These are phyloP conservation scores for Agroathelia rolfsii DNA, from an alignment of 1,284 basidiomycete species.

Conservation along the genomic window DNA sequence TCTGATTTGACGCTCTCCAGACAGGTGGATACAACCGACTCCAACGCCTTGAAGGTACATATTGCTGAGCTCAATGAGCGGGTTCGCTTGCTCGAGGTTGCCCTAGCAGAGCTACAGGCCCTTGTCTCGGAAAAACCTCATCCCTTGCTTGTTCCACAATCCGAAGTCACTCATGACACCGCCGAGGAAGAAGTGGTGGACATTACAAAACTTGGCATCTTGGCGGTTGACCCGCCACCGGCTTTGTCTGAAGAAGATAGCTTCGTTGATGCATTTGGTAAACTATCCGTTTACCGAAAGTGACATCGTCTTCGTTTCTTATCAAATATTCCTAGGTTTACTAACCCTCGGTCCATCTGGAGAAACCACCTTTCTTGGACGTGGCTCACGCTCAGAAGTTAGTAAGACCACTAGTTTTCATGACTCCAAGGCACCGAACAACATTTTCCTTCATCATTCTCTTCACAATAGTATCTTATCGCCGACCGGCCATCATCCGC, in stretches of 20 bases:
- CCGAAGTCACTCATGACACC: slow-evolving; percentile 16
- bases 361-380: slow-evolving; percentile 47
- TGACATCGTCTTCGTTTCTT: slow-evolving; percentile 3
- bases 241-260: slow-evolving; percentile 30
- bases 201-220: slow-evolving; percentile 3
- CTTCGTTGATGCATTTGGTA: slow-evolving; percentile 50
- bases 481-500: slow-evolving; percentile 12
- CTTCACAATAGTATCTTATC: slow-evolving; percentile 40
- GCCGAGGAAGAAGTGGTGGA: slow-evolving; percentile 4
- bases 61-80: too few species aligned
- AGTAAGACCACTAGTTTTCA: slow-evolving; percentile 12
- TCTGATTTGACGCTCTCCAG: too few species aligned
- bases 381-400: slow-evolving; percentile 59
- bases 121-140: slow-evolving; percentile 36
- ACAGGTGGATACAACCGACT: too few species aligned
- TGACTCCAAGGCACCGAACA: not conserved
- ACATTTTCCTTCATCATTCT: slow-evolving; percentile 5
- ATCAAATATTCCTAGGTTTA: slow-evolving; percentile 33
- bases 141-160: slow-evolving; percentile 26
- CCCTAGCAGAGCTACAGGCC: slow-evolving; percentile 37
- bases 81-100: slow-evolving; percentile 49
- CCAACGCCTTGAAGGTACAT: too few species aligned
- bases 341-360: slow-evolving; percentile 45
- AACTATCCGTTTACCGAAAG: slow-evolving; percentile 1
- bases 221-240: slow-evolving; percentile 2